Percentiles rank a stretch among this genome's conserved stretches.
Evolutionary conservation across 1,139 yeast genomes (phyloP).

Genomic region (Zygosaccharomyces sapae): DNA sequence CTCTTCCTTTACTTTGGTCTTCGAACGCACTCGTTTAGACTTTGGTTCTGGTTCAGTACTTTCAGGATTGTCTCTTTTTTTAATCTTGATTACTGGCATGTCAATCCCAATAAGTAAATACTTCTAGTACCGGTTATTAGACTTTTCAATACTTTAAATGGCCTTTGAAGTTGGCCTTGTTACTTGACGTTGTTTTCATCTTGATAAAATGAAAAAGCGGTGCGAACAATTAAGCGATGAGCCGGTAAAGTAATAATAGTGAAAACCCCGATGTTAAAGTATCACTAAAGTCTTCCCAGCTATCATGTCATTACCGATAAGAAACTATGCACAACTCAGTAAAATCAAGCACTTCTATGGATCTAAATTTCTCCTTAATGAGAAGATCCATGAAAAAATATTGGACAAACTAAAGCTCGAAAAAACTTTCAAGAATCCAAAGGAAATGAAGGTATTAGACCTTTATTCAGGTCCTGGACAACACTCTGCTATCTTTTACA

Average conservation of each 20-base stretch:
- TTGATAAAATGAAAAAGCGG: neutral
- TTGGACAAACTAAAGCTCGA: conserved; percentile 35
- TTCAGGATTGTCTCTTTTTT: conserved; percentile 30
- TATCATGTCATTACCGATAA: conserved; percentile 16
- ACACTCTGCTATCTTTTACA: conserved; percentile 48
- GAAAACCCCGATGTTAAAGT: neutral
- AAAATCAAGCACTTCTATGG: conserved; percentile 26
- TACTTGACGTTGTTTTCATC: neutral
- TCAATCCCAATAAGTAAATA: neutral
- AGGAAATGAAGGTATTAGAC: conserved; percentile 57
- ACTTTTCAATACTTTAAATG: neutral
- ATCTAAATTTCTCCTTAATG: conserved; percentile 38
- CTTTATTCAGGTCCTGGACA: conserved; percentile 57
- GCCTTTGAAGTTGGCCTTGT: too few species aligned
- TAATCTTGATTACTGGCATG: conserved; percentile 34
- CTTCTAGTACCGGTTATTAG: neutral
- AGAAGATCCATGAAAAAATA: conserved; percentile 20
- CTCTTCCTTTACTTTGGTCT: conserved; percentile 22
- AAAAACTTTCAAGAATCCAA: conserved; percentile 42
- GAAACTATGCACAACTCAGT: conserved; percentile 11
- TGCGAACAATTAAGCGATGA: neutral
- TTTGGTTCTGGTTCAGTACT: conserved; percentile 23
- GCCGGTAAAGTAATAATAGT: neutral
- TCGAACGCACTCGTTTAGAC: conserved; percentile 28
- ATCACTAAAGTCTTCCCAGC: neutral